Conservation (phyloP, 768 basidiomycete genomes). For the Pholiota microspora region DNA sequence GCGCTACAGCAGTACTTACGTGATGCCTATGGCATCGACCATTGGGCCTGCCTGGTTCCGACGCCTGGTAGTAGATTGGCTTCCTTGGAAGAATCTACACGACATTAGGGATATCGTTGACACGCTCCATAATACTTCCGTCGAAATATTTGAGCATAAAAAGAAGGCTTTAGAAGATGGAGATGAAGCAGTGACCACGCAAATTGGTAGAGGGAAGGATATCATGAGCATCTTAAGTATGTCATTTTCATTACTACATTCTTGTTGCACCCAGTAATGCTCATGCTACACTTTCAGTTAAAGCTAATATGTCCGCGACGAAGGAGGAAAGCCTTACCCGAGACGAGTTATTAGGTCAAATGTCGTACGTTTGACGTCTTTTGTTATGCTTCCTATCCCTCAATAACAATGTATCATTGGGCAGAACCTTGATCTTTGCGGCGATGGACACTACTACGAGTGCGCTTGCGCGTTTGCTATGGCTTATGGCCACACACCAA, state of each 20-base stretch:
- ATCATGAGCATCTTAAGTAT: constrained; percentile 45
- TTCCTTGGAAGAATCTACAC: constrained; percentile 31
- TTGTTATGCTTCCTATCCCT: too few relatives aligned
- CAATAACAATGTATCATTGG: constrained; percentile 23
- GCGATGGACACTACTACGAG: constrained; percentile 24
- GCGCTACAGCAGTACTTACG: neutral
- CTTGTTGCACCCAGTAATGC: neutral
- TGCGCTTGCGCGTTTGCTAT: constrained; percentile 18
- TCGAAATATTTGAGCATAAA: constrained; percentile 34
- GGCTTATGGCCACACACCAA: constrained; percentile 15
- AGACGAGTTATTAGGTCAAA: constrained; percentile 33
- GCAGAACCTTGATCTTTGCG: constrained; percentile 23
- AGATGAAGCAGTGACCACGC: constrained; percentile 28
- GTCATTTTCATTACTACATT: constrained; percentile 9
- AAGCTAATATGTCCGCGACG: constrained; percentile 29
- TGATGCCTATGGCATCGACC: constrained; percentile 15
- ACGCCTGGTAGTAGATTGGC: constrained; percentile 27
- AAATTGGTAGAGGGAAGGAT: constrained; percentile 42
- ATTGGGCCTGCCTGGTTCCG: constrained; percentile 23
- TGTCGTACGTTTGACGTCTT: constrained; percentile 22
- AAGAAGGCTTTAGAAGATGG: constrained; percentile 32
- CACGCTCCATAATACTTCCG: constrained; percentile 33
- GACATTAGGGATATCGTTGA: constrained; percentile 29
- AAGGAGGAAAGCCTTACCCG: constrained; percentile 31
- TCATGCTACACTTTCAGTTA: constrained; percentile 22